phyloP scores from a whole-genome alignment of 495 filamentous ascomycete genomes.

The Aspergillus baeticus region DNA sequence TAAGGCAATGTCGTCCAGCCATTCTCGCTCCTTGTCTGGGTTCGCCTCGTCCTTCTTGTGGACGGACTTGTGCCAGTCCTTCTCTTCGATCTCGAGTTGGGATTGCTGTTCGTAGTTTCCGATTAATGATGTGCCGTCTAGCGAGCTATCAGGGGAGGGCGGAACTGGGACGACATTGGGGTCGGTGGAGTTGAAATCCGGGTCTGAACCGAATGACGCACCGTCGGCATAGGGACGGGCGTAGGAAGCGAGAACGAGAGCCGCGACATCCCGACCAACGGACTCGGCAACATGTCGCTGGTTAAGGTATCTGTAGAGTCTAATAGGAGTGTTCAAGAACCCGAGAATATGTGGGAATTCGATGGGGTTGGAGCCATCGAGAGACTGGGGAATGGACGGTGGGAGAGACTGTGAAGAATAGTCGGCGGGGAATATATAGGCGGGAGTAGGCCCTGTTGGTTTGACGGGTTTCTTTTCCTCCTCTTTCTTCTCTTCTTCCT shows the following conservation, averaged over 20 bases:
- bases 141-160: not conserved
- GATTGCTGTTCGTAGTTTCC: constrained; percentile 62
- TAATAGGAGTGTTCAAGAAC: constrained; percentile 85
- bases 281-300: constrained; percentile 81
- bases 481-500: constrained; percentile 29
- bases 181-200: constrained; percentile 15
- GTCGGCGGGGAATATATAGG: constrained; percentile 67
- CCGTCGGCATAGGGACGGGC: constrained; percentile 44
- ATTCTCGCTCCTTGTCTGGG: constrained; percentile 60
- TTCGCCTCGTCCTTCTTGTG: constrained; percentile 58
- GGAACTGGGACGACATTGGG: too few relatives aligned
- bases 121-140: constrained; percentile 6
- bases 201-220: constrained; percentile 23
- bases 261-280: constrained; percentile 86
- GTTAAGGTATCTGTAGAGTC: constrained; percentile 86
- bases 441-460: constrained; percentile 41
- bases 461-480: constrained; percentile 50
- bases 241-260: constrained; percentile 69
- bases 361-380: constrained; percentile 68
- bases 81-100: constrained; percentile 75
- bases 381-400: constrained; percentile 54
- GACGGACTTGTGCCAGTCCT: constrained; percentile 81
- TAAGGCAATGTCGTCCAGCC: constrained; percentile 73
- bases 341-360: constrained; percentile 88
- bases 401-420: constrained; percentile 66